phyloP scores from a whole-genome alignment of 352 stramenopile species.

The Phytophthora cryptogea region DNA sequence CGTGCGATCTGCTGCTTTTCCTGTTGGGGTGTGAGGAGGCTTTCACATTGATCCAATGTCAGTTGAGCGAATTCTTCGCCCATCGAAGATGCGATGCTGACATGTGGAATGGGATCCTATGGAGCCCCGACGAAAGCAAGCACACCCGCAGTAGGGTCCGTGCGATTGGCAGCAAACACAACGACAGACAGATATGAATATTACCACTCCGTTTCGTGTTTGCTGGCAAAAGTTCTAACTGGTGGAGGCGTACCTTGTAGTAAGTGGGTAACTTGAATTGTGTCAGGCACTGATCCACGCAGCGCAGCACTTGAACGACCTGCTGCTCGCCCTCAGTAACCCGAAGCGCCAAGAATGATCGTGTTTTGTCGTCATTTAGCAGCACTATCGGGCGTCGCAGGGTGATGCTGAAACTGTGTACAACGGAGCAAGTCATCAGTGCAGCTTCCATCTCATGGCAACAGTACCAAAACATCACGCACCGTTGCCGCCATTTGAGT shows the following conservation, averaged over 20 bases:
- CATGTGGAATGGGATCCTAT: conserved; percentile 79
- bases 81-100: conserved; percentile 76
- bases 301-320: conserved; percentile 47
- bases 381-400: conserved; percentile 51
- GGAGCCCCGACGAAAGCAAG: conserved; percentile 8
- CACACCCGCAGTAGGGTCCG: conserved; percentile 8
- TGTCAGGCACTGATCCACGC: conserved; percentile 67
- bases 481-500: conserved; percentile 76
- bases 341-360: conserved; percentile 71
- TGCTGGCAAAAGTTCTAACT: not conserved
- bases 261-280: conserved; percentile 56
- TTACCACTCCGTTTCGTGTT: conserved; percentile 21
- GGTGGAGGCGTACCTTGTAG: conserved; percentile 53
- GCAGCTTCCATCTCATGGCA: not conserved
- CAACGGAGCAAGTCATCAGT: not conserved
- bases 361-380: conserved; percentile 75
- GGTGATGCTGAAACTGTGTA: conserved; percentile 48
- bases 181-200: conserved; percentile 33
- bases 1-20: conserved; percentile 22
- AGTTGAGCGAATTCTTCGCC: conserved; percentile 52
- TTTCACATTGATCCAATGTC: conserved; percentile 43
- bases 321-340: conserved; percentile 42
- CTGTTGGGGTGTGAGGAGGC: conserved; percentile 18
- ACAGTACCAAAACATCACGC: conserved; percentile 1
- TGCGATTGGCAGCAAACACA: conserved; percentile 53